Percentiles rank a stretch among this genome's conserved stretches.
Conservation (phyloP, 495 filamentous ascomycete species). For the Penicillium nucicola region DNA sequence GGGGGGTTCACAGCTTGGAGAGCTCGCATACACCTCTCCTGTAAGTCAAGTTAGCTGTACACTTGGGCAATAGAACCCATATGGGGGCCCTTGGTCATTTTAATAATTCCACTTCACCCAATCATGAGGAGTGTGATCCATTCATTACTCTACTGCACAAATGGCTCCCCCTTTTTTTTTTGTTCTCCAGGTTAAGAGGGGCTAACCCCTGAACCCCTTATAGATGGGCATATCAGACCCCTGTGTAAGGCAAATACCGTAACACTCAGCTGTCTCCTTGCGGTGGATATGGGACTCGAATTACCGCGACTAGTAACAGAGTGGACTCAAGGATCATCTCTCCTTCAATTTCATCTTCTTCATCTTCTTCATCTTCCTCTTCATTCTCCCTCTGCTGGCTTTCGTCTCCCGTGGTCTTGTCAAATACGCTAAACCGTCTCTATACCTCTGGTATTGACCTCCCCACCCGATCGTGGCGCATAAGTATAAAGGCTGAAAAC, state of each 20-base stretch:
- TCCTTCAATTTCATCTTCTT: constrained; percentile 9
- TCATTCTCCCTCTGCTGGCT: background rate
- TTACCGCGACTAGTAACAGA: constrained; percentile 15
- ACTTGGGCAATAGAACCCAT: too few species aligned
- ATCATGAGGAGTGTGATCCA: background rate
- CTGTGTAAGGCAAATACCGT: constrained; percentile 1
- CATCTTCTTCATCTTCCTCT: constrained; percentile 2
- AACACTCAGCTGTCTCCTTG: constrained; percentile 9
- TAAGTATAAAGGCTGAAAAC: background rate
- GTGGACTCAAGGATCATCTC: constrained; percentile 20
- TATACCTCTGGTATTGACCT: background rate
- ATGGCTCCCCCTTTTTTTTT: background rate
- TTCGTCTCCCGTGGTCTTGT: too few species aligned
- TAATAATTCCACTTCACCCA: background rate
- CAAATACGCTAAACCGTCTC: background rate
- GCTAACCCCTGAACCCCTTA: constrained; percentile 1
- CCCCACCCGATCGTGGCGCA: constrained; percentile 1
- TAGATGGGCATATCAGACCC: background rate
- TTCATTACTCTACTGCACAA: background rate
- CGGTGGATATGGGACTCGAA: constrained; percentile 12
- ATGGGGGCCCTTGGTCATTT: too few species aligned
- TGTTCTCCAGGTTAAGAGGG: background rate
- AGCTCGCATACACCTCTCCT: too few species aligned
- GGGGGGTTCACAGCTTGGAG: too few species aligned
- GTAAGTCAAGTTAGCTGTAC: too few species aligned